Conservation (phyloP, 768 basidiomycete genomes). For the Hypsizygus marmoreus region DNA sequence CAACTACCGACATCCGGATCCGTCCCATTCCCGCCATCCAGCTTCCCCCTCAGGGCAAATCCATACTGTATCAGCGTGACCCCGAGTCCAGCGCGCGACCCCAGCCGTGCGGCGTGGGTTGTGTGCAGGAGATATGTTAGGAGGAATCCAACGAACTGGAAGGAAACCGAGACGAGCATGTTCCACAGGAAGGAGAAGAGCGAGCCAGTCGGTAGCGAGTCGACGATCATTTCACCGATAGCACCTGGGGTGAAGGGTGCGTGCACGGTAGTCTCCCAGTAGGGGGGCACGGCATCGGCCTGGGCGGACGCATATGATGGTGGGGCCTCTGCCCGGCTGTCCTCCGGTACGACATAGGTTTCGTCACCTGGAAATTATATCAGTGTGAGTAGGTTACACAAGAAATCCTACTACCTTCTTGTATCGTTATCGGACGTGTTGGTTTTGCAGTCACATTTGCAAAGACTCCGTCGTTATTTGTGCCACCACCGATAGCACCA, state of each 20-base stretch:
- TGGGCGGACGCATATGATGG: conserved; percentile 93
- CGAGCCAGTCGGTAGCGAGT: conserved; percentile 80
- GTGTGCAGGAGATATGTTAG: conserved; percentile 93
- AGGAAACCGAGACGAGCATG: conserved; percentile 89
- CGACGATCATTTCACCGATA: conserved; percentile 84
- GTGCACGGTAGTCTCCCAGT: conserved; percentile 98
- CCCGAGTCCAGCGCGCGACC: conserved; percentile 93
- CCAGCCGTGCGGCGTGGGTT: conserved; percentile 90
- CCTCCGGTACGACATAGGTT: conserved; percentile 80
- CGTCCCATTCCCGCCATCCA: conserved; percentile 42
- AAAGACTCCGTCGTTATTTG: conserved; percentile 89
- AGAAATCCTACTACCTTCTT: conserved; percentile 51
- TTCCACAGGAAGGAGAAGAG: conserved; percentile 92
- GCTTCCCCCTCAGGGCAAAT: conserved; percentile 66
- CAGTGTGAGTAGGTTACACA: conserved; percentile 8
- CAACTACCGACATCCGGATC: conserved; percentile 31
- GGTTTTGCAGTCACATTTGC: conserved; percentile 94
- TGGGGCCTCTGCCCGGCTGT: conserved; percentile 78
- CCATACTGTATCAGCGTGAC: conserved; percentile 96
- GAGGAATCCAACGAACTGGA: conserved; percentile 95
- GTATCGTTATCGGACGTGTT: conserved; percentile 54
- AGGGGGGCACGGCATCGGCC: conserved; percentile 94
- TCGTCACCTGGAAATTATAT: conserved; percentile 54
- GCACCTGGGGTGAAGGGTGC: conserved; percentile 70
- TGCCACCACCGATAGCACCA: conserved; percentile 63